Evolutionary conservation across 164 flowering plant genomes (phyloP).

Genomic region (Dillenia suffruticosa): DNA sequence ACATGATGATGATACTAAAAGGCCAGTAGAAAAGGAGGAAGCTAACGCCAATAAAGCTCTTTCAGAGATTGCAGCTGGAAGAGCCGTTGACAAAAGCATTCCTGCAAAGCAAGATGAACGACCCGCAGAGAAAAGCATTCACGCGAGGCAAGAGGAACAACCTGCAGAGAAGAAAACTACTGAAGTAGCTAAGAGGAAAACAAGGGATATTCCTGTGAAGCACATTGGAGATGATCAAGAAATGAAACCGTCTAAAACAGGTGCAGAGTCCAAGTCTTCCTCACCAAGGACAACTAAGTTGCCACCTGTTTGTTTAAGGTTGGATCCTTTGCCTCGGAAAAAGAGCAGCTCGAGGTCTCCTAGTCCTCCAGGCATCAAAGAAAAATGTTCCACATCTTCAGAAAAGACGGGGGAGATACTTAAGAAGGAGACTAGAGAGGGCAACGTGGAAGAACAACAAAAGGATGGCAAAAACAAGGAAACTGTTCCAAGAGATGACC

Average conservation of each 20-base stretch:
- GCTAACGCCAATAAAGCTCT: neutral
- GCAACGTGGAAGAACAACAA: constrained; percentile 12
- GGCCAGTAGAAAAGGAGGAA: constrained; percentile 4
- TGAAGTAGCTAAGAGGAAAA: constrained; percentile 1
- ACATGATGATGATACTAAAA: constrained; percentile 1
- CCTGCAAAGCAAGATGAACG: constrained; percentile 23
- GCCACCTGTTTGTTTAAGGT: constrained; percentile 74
- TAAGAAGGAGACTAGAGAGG: constrained; percentile 3
- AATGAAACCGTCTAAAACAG: constrained; percentile 11
- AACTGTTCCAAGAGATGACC: neutral
- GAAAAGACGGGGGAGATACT: constrained; percentile 5
- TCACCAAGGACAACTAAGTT: constrained; percentile 43
- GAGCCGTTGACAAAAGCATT: constrained; percentile 8
- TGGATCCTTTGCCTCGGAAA: constrained; percentile 66
- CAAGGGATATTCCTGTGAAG: constrained; percentile 9
- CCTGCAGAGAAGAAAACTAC: constrained; percentile 4
- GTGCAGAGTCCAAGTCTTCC: constrained; percentile 17
- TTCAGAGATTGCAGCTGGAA: constrained; percentile 3
- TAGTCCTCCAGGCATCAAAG: constrained; percentile 40
- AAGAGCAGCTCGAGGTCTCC: constrained; percentile 49
- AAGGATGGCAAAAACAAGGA: constrained; percentile 1
- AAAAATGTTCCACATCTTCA: constrained; percentile 1
- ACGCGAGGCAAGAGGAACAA: constrained; percentile 23
- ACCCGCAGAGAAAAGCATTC: constrained; percentile 13
- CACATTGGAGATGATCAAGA: constrained; percentile 2